Conservation (phyloP, 202 grass and related monocot genomes). For the Cymbopogon flexuosus region DNA sequence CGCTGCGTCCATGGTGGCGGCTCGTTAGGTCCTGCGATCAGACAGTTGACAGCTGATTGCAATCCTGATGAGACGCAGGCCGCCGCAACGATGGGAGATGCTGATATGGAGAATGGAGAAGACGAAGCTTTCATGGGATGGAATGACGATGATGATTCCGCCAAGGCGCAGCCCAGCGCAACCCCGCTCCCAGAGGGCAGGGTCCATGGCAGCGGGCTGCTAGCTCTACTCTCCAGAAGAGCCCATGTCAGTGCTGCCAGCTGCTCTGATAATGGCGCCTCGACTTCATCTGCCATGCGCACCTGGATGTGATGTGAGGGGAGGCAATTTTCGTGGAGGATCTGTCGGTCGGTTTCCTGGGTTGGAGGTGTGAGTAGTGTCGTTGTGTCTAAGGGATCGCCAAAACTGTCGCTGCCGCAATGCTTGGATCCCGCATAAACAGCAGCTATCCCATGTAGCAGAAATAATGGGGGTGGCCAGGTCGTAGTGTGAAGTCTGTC, state of each 20-base stretch:
- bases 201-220: constrained; percentile 62
- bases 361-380: background rate
- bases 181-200: constrained; percentile 49
- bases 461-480: constrained; percentile 29
- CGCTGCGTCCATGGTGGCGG: constrained; percentile 52
- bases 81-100: background rate
- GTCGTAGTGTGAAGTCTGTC: background rate
- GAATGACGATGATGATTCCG: background rate
- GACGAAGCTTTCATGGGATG: constrained; percentile 6
- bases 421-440: constrained; percentile 25
- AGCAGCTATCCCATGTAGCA: background rate
- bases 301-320: constrained; percentile 45
- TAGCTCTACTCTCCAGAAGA: constrained; percentile 42
- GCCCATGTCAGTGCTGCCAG: background rate
- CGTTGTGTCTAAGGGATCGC: background rate
- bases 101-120: constrained; percentile 3
- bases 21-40: constrained; percentile 30
- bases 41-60: background rate
- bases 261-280: constrained; percentile 7
- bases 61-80: constrained; percentile 22
- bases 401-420: background rate
- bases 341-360: background rate
- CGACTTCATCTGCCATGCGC: constrained; percentile 33
- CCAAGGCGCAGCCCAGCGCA: background rate
- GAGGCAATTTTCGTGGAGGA: background rate